phyloP scores from a whole-genome alignment of 768 basidiomycete genomes.

The Suillus hirtellus region DNA sequence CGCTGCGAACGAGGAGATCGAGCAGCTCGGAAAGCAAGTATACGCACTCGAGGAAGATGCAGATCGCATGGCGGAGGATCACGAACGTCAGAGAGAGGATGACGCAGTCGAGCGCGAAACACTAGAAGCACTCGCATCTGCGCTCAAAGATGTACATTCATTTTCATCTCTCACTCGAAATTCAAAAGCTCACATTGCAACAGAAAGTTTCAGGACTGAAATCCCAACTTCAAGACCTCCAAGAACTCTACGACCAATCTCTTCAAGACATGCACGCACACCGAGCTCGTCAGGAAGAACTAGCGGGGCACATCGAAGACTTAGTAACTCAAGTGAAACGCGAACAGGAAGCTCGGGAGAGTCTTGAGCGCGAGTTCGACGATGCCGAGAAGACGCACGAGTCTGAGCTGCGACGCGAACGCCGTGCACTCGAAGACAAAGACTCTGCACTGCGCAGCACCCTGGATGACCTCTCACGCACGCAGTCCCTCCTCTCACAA shows the following conservation, averaged over 20 bases:
- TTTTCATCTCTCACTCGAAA: not conserved
- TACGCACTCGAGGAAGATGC: slow-evolving; percentile 87
- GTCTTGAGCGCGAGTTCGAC: slow-evolving; percentile 53
- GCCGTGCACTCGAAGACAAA: slow-evolving; percentile 67
- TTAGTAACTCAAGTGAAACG: slow-evolving; percentile 61
- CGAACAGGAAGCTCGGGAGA: slow-evolving; percentile 59
- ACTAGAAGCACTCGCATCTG: slow-evolving; percentile 62
- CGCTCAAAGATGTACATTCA: slow-evolving; percentile 74
- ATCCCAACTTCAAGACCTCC: slow-evolving; percentile 63
- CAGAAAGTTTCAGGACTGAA: slow-evolving; percentile 74
- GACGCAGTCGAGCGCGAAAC: slow-evolving; percentile 68
- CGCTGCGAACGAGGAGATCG: slow-evolving; percentile 71
- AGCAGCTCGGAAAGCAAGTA: slow-evolving; percentile 77
- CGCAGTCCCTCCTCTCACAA: slow-evolving; percentile 62
- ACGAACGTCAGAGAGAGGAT: slow-evolving; percentile 69
- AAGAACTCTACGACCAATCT: slow-evolving; percentile 63
- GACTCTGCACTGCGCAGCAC: slow-evolving; percentile 66
- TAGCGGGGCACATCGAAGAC: slow-evolving; percentile 72
- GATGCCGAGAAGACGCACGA: slow-evolving; percentile 64
- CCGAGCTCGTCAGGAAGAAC: slow-evolving; percentile 72
- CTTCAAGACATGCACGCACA: slow-evolving; percentile 66
- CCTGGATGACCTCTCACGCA: slow-evolving; percentile 61
- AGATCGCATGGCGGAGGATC: slow-evolving; percentile 73
- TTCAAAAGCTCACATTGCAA: slow-evolving; percentile 5
- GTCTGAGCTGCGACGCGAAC: slow-evolving; percentile 56